A percentile compares a stretch with the other conserved stretches of the same genome.
Evolutionary conservation across 2,329 filamentous ascomycete genomes (phyloP).

Genomic region (Thielaviopsis ethacetica): DNA sequence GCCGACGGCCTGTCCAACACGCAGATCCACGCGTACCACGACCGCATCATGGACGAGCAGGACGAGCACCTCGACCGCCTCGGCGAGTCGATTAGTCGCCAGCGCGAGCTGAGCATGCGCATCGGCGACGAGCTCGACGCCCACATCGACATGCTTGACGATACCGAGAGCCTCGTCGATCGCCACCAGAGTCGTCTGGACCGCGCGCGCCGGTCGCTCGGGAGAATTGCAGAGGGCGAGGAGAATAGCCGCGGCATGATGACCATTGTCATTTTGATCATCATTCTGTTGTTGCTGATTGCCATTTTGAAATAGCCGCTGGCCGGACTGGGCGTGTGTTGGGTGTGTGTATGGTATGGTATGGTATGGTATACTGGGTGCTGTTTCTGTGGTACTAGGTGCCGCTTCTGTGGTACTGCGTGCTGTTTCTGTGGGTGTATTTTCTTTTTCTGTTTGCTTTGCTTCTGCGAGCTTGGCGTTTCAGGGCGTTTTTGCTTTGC

Average conservation of each 20-base stretch:
- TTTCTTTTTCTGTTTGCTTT: not conserved
- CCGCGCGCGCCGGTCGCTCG: slow-evolving; percentile 55
- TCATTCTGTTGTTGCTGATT: slow-evolving; percentile 69
- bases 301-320: slow-evolving; percentile 51
- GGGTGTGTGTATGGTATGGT: no score
- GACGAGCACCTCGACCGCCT: slow-evolving; percentile 84
- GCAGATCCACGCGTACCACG: slow-evolving; percentile 77
- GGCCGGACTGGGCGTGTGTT: no score
- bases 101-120: slow-evolving; percentile 84
- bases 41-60: slow-evolving; percentile 67
- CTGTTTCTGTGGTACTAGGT: no score
- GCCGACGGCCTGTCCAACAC: slow-evolving; percentile 52
- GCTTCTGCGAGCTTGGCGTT: not conserved
- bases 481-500: not conserved
- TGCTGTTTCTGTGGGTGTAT: not conserved
- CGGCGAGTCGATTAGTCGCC: slow-evolving; percentile 71
- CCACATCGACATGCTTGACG: slow-evolving; percentile 77
- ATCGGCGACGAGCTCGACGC: slow-evolving; percentile 92
- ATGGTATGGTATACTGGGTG: no score
- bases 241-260: slow-evolving; percentile 80
- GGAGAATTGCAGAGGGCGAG: slow-evolving; percentile 54
- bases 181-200: slow-evolving; percentile 63
- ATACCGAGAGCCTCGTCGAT: slow-evolving; percentile 70
- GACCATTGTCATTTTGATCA: slow-evolving; percentile 64
- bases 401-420: no score